Percentiles rank a stretch among this genome's conserved stretches.
phyloP scores from a whole-genome alignment of 1,284 basidiomycete genomes.

The Moniliella sp. region DNA sequence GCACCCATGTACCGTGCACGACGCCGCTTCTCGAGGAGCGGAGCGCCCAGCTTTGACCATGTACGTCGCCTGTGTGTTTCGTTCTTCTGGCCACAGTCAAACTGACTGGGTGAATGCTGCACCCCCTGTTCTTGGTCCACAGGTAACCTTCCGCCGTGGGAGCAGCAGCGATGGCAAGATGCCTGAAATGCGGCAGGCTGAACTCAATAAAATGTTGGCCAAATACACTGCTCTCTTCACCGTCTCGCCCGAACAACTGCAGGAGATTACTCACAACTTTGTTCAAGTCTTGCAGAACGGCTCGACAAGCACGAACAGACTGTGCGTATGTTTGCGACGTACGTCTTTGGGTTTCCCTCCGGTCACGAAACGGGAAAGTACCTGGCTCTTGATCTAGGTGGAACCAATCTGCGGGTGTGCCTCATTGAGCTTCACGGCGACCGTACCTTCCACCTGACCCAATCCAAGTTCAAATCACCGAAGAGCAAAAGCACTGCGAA shows the following conservation, averaged over 20 bases:
- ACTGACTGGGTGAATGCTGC: too few relatives aligned
- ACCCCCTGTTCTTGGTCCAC: too few relatives aligned
- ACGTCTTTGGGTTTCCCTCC: slow-evolving; percentile 84
- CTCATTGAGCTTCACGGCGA: slow-evolving; percentile 73
- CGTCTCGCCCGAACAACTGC: slow-evolving; percentile 21
- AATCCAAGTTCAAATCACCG: slow-evolving; percentile 84
- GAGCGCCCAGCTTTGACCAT: too few relatives aligned
- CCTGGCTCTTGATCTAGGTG: slow-evolving; percentile 79
- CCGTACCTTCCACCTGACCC: slow-evolving; percentile 90
- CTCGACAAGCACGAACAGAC: slow-evolving; percentile 61
- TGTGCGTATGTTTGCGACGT: slow-evolving; percentile 89
- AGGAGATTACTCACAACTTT: slow-evolving; percentile 68
- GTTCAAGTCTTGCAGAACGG: slow-evolving; percentile 66
- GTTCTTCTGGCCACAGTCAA: too few relatives aligned
- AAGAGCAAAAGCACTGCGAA: slow-evolving; percentile 95
- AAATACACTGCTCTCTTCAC: slow-evolving; percentile 21
- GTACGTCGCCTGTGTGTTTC: too few relatives aligned
- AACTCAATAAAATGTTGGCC: slow-evolving; percentile 14
- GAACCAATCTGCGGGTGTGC: slow-evolving; percentile 85
- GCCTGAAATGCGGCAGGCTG: slow-evolving; percentile 11
- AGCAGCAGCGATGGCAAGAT: too few relatives aligned
- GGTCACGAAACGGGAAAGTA: slow-evolving; percentile 73
- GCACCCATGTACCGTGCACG: too few relatives aligned
- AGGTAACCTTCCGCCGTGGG: too few relatives aligned
- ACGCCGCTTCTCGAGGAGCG: too few relatives aligned